Conservation (phyloP, 148 eudicot genomes). For the Talinum fruticosum region DNA sequence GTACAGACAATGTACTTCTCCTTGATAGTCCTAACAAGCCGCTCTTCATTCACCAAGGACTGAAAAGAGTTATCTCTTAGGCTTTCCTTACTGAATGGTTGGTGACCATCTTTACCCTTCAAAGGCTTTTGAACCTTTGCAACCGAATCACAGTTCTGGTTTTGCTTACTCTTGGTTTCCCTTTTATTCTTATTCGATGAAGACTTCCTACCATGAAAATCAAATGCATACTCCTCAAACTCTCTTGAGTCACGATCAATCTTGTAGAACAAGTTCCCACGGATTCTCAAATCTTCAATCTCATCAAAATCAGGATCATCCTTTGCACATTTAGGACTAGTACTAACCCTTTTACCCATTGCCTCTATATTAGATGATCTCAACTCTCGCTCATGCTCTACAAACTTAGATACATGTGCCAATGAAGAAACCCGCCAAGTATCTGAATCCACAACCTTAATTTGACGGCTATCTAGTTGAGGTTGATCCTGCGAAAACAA, state of each 20-base stretch:
- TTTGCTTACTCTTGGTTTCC: conserved; percentile 31
- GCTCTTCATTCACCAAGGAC: conserved; percentile 22
- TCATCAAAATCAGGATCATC: conserved; percentile 59
- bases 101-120: conserved; percentile 26
- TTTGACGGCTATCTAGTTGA: conserved; percentile 35
- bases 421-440: conserved; percentile 66
- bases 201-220: conserved; percentile 62
- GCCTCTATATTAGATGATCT: conserved; percentile 22
- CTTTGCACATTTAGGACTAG: conserved; percentile 8
- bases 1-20: conserved; percentile 29
- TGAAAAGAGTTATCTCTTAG: background rate
- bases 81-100: conserved; percentile 22
- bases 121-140: conserved; percentile 20
- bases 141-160: conserved; percentile 10
- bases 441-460: conserved; percentile 63
- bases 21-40: conserved; percentile 25
- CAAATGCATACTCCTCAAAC: conserved; percentile 76
- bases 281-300: conserved; percentile 80
- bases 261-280: conserved; percentile 70
- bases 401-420: conserved; percentile 39
- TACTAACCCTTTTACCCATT: conserved; percentile 27
- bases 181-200: conserved; percentile 26
- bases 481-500: conserved; percentile 30
- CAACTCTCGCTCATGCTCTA: background rate
- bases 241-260: conserved; percentile 75